These are phyloP conservation scores for Alternaria brassicicola DNA, from an alignment of 2,329 filamentous ascomycete genomes.

Conservation along the genomic window DNA sequence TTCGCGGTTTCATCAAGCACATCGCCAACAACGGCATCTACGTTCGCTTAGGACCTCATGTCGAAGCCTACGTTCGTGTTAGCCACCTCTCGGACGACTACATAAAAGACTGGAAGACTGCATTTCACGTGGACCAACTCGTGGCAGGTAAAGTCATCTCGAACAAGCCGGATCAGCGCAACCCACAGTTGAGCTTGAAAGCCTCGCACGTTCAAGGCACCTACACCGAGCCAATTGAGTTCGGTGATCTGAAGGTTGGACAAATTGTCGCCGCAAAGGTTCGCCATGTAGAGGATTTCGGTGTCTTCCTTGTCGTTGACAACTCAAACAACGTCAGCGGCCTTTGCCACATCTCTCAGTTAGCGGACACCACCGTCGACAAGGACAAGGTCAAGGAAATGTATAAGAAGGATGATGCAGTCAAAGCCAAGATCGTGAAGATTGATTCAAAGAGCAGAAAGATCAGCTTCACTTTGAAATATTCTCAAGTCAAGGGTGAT, in stretches of 20 bases:
- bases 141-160: constrained; percentile 84
- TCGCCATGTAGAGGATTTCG: constrained; percentile 92
- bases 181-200: constrained; percentile 87
- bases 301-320: constrained; percentile 91
- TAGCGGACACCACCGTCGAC: constrained; percentile 81
- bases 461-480: constrained; percentile 90
- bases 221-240: constrained; percentile 74
- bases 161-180: constrained; percentile 70
- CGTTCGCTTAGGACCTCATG: constrained; percentile 77
- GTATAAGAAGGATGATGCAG: constrained; percentile 87
- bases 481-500: constrained; percentile 79
- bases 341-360: constrained; percentile 88
- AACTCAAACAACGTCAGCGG: constrained; percentile 88
- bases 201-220: constrained; percentile 80
- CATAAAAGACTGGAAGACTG: constrained; percentile 93
- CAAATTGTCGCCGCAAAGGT: constrained; percentile 88
- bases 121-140: constrained; percentile 86
- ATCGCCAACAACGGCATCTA: constrained; percentile 90
- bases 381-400: constrained; percentile 90
- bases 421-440: constrained; percentile 87
- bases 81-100: constrained; percentile 88
- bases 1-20: constrained; percentile 91
- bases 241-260: constrained; percentile 77
- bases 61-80: constrained; percentile 83
- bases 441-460: constrained; percentile 76